Evolutionary conservation across 768 basidiomycete genomes (phyloP), one percentile per base, ranked within the genome.

Genomic region (Clavulina sp.): DNA sequence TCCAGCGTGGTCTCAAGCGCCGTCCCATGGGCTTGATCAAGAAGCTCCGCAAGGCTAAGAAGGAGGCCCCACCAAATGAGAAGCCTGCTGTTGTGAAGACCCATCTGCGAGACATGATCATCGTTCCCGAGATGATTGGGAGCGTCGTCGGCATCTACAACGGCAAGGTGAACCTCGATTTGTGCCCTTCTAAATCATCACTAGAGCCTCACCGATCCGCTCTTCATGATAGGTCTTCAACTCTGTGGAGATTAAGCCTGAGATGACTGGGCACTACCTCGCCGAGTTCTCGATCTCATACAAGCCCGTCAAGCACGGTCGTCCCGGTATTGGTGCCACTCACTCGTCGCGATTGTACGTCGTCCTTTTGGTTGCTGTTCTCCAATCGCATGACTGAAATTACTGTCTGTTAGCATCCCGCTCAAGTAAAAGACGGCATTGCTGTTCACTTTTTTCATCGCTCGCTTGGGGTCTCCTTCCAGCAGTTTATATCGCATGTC

Each of bases 91-190:
- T 91, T 60, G 93, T 99, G 64, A 99, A 97, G 78, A 99, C 95
- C 53, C 95, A 99, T 70, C 75, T 99, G 61, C 88, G 95, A 63
- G 82, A 97, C 72, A 97, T 99, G 95, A 93, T 97, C 69, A 82
- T 99, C 69, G 95, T 99, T 54, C 95, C 95, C 48, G 95, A 99
- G 75, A 97, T 99, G 95, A 96, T 99, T 69, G 95, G 95, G 56
- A 83, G 80, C 62, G 87, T 97, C 59, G 80, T 96, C 57, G 95
- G 95, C 57, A 93, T 97, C 65, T 97, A 99, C 80, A 93, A 91
- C 64, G 89, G 89, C 64, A 93, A 93, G 77, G 84, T 86, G 63
- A 56, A 68, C 66, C 13, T 4, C 3, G 28, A 21, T 23, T 44
- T 33, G 51, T 6, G 30, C 30, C 32, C 1, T 19, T 54, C 23